Evolutionary conservation across 2,329 filamentous ascomycete genomes (phyloP), one percentile per base, ranked within the genome.

Genomic region (Fusarium sarcochroum): DNA sequence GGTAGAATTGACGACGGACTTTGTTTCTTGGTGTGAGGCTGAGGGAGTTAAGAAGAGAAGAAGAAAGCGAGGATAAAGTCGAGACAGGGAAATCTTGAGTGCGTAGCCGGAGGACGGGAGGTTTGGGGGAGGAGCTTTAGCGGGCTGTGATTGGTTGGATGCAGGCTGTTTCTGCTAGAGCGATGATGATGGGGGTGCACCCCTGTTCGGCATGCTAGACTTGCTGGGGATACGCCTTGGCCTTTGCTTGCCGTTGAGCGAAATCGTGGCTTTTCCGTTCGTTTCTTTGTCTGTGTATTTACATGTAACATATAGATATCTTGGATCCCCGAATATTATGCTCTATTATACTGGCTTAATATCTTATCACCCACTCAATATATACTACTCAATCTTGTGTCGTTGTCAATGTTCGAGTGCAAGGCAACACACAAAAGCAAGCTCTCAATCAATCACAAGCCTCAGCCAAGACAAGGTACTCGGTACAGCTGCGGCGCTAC

Each of bases 61-160:
- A 50, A 63, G 61, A 70, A 69, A 63, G 60, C 61, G 60, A 75
- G 50, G 61, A 49, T 57, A 65, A 70, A 68, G 65, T 71, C 68
- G 35, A 71, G 61, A 63, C 66, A 57, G 58, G 71, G 73, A 75
- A 75, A 75, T 75, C 61, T 73, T 73, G 70, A 53, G 65, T 74
- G 73, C 73, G 73, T 74, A 74, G 73, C 73, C 73, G 73, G 73
- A 75, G 73, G 62, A 75, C 72, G 70, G 73, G 73, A 75, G 71
- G 73, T 73, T 75, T 64, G 45, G 67, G 69, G 71, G 62, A 68
- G 62, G 54, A 74, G 73, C 73, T 75, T 68, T 67, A 47, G 46
- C 46, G 27, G 55, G 15, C 25, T 41, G 32, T 74, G 66, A 75
- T 75, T 75, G 73, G 73, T 23, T 48, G 45, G 47, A 49, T 34